Conservation (phyloP, 2,329 filamentous ascomycete species). For the Dothiorella sarmentorum region DNA sequence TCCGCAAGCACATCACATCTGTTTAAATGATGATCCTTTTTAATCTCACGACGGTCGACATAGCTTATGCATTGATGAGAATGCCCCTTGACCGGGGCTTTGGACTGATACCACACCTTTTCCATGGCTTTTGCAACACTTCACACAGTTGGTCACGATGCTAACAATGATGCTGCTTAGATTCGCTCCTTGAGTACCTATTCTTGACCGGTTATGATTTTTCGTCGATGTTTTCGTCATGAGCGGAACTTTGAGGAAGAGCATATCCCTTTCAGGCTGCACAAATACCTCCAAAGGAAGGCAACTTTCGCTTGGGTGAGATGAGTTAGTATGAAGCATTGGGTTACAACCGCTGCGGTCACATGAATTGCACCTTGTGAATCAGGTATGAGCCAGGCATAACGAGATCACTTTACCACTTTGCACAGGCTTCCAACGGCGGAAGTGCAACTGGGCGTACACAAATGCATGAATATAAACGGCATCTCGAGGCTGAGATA, state of each 20-base stretch:
- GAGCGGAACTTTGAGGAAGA: conserved; percentile 7
- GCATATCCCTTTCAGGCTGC: not conserved
- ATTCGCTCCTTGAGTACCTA: too few relatives aligned
- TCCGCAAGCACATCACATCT: not conserved
- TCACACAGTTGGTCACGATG: not conserved
- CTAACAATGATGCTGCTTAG: not conserved
- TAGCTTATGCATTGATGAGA: conserved; percentile 76
- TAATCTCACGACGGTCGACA: conserved; percentile 84
- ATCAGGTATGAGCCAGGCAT: too few relatives aligned
- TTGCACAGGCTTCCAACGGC: too few relatives aligned
- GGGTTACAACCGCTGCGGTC: too few relatives aligned
- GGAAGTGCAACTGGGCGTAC: too few relatives aligned
- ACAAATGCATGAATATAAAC: too few relatives aligned
- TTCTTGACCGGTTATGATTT: not conserved
- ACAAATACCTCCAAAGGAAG: too few relatives aligned
- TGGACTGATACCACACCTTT: conserved; percentile 2
- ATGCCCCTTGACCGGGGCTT: conserved; percentile 69
- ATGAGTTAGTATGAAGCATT: too few relatives aligned
- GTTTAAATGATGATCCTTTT: conserved; percentile 62
- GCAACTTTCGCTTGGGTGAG: too few relatives aligned
- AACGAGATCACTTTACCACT: too few relatives aligned
- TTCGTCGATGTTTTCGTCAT: conserved; percentile 1
- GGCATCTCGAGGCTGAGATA: too few relatives aligned
- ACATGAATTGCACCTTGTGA: too few relatives aligned
- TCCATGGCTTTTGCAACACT: not conserved